phyloP scores from a whole-genome alignment of 1,284 basidiomycete species.

The Sanguinoderma infundibulare region DNA sequence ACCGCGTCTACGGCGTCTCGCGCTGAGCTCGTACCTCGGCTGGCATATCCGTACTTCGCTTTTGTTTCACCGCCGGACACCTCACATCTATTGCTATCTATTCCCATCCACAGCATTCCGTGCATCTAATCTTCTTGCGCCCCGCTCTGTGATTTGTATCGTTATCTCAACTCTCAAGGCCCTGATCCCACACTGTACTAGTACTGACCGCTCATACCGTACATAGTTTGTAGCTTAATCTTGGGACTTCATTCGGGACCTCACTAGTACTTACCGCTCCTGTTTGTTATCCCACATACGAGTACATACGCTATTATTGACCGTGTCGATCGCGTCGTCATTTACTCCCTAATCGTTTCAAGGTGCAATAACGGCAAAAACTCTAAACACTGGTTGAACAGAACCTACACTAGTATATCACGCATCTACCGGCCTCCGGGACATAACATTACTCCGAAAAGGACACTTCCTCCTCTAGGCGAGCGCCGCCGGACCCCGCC shows the following conservation, averaged over 20 bases:
- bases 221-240: slow-evolving; percentile 3
- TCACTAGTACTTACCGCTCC: background rate
- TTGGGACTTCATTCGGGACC: background rate
- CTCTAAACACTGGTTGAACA: background rate
- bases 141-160: slow-evolving; percentile 1
- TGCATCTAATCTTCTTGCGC: slow-evolving; percentile 9
- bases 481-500: slow-evolving; percentile 18
- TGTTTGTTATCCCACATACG: background rate
- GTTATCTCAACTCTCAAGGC: background rate
- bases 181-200: slow-evolving; percentile 5
- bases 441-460: slow-evolving; percentile 3
- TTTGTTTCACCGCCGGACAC: background rate
- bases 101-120: slow-evolving; percentile 6
- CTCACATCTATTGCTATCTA: slow-evolving; percentile 17
- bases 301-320: background rate
- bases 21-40: slow-evolving; percentile 13
- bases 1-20: slow-evolving; percentile 48
- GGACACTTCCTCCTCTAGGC: slow-evolving; percentile 23
- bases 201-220: slow-evolving; percentile 1
- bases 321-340: background rate
- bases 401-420: background rate
- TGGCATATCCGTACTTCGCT: background rate
- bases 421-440: background rate
- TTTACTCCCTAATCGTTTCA: background rate
- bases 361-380: background rate